Conservation (phyloP, 352 stramenopile species). For the Phytopythium boreale region DNA sequence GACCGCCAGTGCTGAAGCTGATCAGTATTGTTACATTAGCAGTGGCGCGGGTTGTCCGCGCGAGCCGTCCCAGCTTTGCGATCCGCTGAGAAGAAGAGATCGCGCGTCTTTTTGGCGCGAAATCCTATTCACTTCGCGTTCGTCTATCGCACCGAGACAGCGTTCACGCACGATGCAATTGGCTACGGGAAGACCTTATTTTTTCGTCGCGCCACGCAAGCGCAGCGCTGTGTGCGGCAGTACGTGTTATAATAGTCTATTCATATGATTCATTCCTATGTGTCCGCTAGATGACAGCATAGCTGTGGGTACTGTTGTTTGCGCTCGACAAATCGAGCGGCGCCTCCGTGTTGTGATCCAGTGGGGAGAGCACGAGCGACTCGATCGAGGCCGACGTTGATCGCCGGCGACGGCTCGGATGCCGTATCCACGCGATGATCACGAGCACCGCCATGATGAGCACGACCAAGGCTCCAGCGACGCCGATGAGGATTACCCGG, state of each 20-base stretch:
- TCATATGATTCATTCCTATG: no score
- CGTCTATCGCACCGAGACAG: not conserved
- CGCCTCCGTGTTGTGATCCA: not conserved
- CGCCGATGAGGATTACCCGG: slow-evolving; percentile 4
- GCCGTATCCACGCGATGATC: not conserved
- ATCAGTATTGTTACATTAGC: no score
- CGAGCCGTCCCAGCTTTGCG: not conserved
- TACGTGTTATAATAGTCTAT: no score
- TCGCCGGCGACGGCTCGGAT: not conserved
- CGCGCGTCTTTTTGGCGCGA: not conserved
- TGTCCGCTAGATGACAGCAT: not conserved
- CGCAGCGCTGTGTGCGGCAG: no score
- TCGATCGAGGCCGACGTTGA: slow-evolving; percentile 2
- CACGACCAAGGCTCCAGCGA: not conserved
- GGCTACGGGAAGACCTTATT: no score
- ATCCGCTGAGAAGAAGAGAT: not conserved
- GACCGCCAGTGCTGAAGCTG: no score
- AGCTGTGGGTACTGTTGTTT: not conserved
- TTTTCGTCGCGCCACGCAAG: no score
- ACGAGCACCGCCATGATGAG: slow-evolving; percentile 2
- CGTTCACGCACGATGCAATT: not conserved
- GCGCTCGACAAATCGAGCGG: not conserved
- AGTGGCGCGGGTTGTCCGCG: no score
- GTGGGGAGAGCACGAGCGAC: slow-evolving; percentile 3
- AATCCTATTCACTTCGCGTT: not conserved